Evolutionary conservation across 495 filamentous ascomycete genomes (phyloP), one percentile per base, ranked within the genome.

Genomic region (Hyaloscypha hepaticicola): DNA sequence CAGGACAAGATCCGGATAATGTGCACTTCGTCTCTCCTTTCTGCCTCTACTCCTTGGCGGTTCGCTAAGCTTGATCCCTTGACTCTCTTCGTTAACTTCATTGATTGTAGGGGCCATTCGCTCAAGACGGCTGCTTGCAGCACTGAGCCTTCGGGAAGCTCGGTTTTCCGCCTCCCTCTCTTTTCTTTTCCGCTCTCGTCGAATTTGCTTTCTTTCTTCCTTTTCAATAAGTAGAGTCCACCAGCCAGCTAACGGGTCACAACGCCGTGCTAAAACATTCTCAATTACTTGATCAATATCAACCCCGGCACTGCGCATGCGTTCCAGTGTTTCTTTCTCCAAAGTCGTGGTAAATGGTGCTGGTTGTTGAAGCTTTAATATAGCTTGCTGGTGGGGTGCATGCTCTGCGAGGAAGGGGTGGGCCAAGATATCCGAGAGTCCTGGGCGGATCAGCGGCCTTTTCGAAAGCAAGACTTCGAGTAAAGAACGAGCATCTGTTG

Each of bases 181-280:
- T 71, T 83, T 91, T 34, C 96, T 87, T 72, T 92, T 97, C 52
- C 87, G 84, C 67, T 98, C 93, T 67, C 90, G 82, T 65, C 93
- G 87, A 62, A 79, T 82, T 65, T 92, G 89, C 74, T 98, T 99
- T 3, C 93, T 85, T 74, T 96, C 90, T 72, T 99, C 95, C 74
- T 98, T 98, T 72, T 98, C 95, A 58, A 98, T 89, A 63, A 98
- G 76, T 26, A 99, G 76, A 21, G 91, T 90, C 95, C 95, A 99
- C 95, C 95, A 99, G 11, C 95, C 95, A 55, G 93, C 93, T 41
- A 99, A 77, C 11, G 85, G 82, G 74, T 99, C 93, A 71, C 96
- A 98, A 67, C 89, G 82, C 70, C 96, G 90, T 8, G 94, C 86
- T 14, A 97, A 79, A 26, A 99, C 95, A 67, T 96, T 92, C 70